Evolutionary conservation across 305 asterid genomes (phyloP), one percentile per base, ranked within the genome.

Genomic region (Solanum chacoense): DNA sequence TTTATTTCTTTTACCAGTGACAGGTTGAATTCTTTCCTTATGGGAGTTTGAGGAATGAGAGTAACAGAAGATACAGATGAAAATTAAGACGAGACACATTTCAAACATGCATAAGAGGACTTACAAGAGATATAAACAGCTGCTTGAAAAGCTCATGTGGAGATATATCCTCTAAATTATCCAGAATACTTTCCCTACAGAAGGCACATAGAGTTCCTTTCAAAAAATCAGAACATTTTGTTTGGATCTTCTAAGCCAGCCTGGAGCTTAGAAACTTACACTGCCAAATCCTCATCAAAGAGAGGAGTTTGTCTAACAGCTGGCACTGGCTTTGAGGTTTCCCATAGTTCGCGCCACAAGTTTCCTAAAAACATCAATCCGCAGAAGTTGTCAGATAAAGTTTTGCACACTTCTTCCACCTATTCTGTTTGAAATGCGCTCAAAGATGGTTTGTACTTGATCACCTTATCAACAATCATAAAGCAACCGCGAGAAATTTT

Each of bases 331-430:
- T 97, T 97, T 88, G 99, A 92, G 72, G 99, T 94, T 93, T 95
- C 99, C 99, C 99, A 97, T 84, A 97, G 93, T 93, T 97, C 99
- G 87, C 95, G 98, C 99, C 99, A 97, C 91, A 97, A 94, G 92
- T 97, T 97, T 87, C 99, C 99, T 97, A 88, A 87, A 88, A 89
- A 92, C 81, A 87, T 85, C 89, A 88, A 89, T 89, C 90, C 38
- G 0, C 67, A 45, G 29, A 83, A 50, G 20, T 18, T 83, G 86
- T 83, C 72, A 83, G 40, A 83, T 20, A 50, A 29, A 45, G 20
- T 83, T 18, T 83, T 83, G 72, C 40, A 83, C 72, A 45, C 28
- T 29, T 29, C 73, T 42, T 42, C 36, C 37, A 80, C 85, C 40
- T 42, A 9, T 29, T 83, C 72, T 6, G 72, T 72, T 50, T 83